Base-by-base conservation (phyloP, 2,329 filamentous ascomycete species). In the Elsinoe fawcettii region DNA sequence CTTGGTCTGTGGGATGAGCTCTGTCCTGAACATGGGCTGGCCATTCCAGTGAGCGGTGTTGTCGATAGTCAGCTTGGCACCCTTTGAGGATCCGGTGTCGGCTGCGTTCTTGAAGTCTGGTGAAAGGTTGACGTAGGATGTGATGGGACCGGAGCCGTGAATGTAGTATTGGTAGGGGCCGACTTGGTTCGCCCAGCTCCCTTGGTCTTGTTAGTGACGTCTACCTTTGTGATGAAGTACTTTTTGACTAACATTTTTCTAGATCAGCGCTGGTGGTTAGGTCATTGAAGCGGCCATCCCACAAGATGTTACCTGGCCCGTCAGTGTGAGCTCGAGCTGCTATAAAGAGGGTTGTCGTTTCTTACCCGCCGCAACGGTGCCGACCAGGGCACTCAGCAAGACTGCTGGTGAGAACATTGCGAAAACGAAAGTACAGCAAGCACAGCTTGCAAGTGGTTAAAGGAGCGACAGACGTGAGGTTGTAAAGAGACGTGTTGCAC, bases 151-250 rank as follows among this genome's bases (percentile, higher is more conserved):
- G 4, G 74, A 72, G 34, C 86, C 86, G 73, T 89, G 86, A 67
- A 88, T 88, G 73, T 88, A 88, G 75, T 86, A 88, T 70, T 88
- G 85, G 71, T 86, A 89, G 0, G 82, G 79, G 1, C 83, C 83
- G 64, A 86, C 81, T 70, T 85, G 80, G 69, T 82, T 86, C n/a
- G 76, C 76, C 79, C 80, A 88, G 3, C 79, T 83, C 84, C 84
- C 72, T 74, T 56, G 14, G 5, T 23, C 16, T 5, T 18, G 58
- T 51, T 44, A 18, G 49, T 30, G 6, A 25, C 23, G 25, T 5
- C 23, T 6, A 37, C 11, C 20, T 12, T 43, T 16, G 36, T 41
- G n/a, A 12, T 39, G 27, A 18, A 8, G 22, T 25, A 14, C 12
- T 7, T 30, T 16, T 2, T 8, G 11, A 18, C 55, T 23, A 41